Percentiles rank a stretch among this genome's conserved stretches.
These are phyloP conservation scores for Hypoxylon fuscum DNA, from an alignment of 495 filamentous ascomycete species.

Conservation along the genomic window DNA sequence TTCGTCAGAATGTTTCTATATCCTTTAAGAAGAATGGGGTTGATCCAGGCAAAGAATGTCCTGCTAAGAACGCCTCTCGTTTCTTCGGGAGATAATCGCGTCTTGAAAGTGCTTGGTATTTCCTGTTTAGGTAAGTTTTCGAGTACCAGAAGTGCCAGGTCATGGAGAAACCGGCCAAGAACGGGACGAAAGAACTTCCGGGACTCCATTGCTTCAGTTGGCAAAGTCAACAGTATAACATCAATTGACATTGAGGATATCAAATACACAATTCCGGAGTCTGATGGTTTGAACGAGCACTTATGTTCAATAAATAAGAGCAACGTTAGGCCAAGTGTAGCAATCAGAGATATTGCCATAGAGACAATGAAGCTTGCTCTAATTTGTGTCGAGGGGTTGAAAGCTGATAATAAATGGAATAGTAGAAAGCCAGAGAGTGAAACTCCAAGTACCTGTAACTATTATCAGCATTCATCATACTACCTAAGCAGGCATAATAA, in stretches of 20 bases:
- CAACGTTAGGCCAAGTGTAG: background rate
- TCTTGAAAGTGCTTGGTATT: background rate
- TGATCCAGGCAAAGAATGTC: constrained; percentile 70
- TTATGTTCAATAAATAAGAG: background rate
- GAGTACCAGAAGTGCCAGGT: background rate
- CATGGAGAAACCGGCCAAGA: background rate
- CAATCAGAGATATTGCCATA: background rate
- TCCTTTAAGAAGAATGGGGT: constrained; percentile 62
- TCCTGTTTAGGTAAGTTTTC: background rate
- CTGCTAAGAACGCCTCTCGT: constrained; percentile 52
- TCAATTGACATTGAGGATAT: background rate
- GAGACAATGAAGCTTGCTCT: background rate
- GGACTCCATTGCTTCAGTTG: background rate
- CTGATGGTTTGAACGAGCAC: background rate
- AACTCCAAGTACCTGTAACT: background rate
- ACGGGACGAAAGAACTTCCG: background rate
- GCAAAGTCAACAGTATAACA: background rate
- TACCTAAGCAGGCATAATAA: no score
- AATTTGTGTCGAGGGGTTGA: background rate
- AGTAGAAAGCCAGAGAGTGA: background rate
- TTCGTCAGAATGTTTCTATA: constrained; percentile 54
- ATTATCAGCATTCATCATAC: background rate
- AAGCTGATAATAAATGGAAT: background rate
- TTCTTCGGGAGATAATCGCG: constrained; percentile 53
- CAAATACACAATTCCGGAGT: background rate